phyloP scores from a whole-genome alignment of 345 rosid species.

The Carallia pectinifolia region DNA sequence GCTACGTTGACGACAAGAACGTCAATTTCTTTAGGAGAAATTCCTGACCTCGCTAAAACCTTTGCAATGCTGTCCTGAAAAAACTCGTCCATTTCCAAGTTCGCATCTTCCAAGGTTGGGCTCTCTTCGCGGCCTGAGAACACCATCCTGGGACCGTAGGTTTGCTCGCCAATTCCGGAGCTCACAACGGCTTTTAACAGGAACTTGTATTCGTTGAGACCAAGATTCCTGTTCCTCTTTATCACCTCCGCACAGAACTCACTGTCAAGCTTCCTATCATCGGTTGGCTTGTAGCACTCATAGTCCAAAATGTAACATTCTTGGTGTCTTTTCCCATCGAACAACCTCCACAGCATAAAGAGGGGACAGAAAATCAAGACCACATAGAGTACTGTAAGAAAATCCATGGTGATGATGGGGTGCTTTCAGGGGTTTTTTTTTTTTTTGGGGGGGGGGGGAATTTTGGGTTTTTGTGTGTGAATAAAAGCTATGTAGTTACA shows the following conservation, averaged over 20 bases:
- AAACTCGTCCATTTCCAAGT: slow-evolving; percentile 87
- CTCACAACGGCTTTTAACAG: slow-evolving; percentile 49
- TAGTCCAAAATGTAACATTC: slow-evolving; percentile 49
- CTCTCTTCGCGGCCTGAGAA: slow-evolving; percentile 43
- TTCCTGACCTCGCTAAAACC: slow-evolving; percentile 53
- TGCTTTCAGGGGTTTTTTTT: too few species aligned
- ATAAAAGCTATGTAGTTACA: neutral
- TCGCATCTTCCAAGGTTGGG: slow-evolving; percentile 57
- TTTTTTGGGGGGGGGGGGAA: too few species aligned
- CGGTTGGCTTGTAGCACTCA: slow-evolving; percentile 42
- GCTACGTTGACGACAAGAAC: slow-evolving; percentile 78
- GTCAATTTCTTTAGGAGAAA: slow-evolving; percentile 68
- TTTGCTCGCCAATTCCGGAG: slow-evolving; percentile 49
- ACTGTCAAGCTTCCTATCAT: slow-evolving; percentile 41
- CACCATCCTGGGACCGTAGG: slow-evolving; percentile 40
- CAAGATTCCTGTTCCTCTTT: slow-evolving; percentile 38
- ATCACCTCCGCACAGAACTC: slow-evolving; percentile 37
- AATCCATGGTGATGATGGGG: slow-evolving; percentile 29
- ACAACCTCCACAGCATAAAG: slow-evolving; percentile 22
- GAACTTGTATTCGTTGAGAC: slow-evolving; percentile 47
- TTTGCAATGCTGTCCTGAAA: slow-evolving; percentile 58
- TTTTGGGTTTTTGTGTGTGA: neutral
- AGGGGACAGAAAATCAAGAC: slow-evolving; percentile 27
- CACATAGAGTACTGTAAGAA: slow-evolving; percentile 19
- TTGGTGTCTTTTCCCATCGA: slow-evolving; percentile 25